Percentiles rank a stretch among this genome's conserved stretches.
phyloP scores from a whole-genome alignment of 306 rosid genomes.

The Cotoneaster glaucophyllus region DNA sequence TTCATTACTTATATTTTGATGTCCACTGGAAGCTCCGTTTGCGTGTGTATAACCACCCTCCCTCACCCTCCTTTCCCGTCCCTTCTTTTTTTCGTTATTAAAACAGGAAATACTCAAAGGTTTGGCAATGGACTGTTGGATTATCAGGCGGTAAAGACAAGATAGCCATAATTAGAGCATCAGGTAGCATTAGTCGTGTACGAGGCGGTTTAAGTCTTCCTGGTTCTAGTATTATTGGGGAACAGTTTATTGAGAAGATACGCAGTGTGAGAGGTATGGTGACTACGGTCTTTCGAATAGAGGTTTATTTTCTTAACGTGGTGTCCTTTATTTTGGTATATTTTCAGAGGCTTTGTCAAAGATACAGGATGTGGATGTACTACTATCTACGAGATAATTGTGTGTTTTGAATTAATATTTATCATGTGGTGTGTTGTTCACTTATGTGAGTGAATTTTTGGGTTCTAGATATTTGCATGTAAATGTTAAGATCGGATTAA shows the following conservation, averaged over 20 bases:
- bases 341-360: background rate
- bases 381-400: background rate
- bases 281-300: slow-evolving; percentile 1
- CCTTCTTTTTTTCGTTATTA: slow-evolving; percentile 14
- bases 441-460: background rate
- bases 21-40: background rate
- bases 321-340: background rate
- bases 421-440: background rate
- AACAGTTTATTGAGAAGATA: slow-evolving; percentile 87
- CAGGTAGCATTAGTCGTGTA: slow-evolving; percentile 77
- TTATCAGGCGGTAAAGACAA: slow-evolving; percentile 70
- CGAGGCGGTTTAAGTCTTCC: slow-evolving; percentile 48
- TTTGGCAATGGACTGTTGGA: slow-evolving; percentile 74
- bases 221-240: slow-evolving; percentile 64
- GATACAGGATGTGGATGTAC: background rate
- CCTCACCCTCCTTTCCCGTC: background rate
- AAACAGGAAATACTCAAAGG: slow-evolving; percentile 69
- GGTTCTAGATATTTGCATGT: background rate
- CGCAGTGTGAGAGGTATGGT: slow-evolving; percentile 72
- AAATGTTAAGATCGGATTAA: background rate
- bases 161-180: slow-evolving; percentile 90
- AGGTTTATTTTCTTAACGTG: slow-evolving; percentile 14
- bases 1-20: slow-evolving; percentile 11
- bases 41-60: background rate
- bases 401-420: background rate